These are phyloP conservation scores for Lepidium aucheri DNA, from an alignment of 345 rosid species.

Conservation along the genomic window DNA sequence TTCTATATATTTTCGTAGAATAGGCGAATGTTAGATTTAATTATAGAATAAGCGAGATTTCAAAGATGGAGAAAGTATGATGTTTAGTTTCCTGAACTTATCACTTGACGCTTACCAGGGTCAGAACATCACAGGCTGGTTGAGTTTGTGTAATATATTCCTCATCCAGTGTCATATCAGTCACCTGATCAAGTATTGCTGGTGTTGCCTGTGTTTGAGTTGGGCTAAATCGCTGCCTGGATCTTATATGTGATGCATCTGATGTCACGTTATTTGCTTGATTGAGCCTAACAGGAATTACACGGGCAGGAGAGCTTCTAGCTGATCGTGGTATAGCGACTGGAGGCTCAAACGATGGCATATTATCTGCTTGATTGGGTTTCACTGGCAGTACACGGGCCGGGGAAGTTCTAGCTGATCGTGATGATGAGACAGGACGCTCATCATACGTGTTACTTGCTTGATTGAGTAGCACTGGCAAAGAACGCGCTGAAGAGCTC, in stretches of 20 bases:
- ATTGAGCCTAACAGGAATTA: slow-evolving; percentile 2
- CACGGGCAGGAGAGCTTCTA: slow-evolving; percentile 19
- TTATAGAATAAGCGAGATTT: background rate
- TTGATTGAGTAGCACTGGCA: slow-evolving; percentile 18
- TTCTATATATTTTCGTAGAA: background rate
- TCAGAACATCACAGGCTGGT: slow-evolving; percentile 12
- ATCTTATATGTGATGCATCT: slow-evolving; percentile 15
- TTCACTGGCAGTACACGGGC: slow-evolving; percentile 12
- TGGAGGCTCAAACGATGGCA: slow-evolving; percentile 14
- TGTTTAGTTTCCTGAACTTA: background rate
- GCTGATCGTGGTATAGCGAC: slow-evolving; percentile 20
- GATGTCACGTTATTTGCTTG: slow-evolving; percentile 6
- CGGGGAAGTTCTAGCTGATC: slow-evolving; percentile 27
- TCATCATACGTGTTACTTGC: slow-evolving; percentile 14
- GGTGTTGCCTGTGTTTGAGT: slow-evolving; percentile 9
- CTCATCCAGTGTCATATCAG: slow-evolving; percentile 26
- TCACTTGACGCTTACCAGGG: slow-evolving; percentile 15
- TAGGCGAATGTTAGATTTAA: background rate
- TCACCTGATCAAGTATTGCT: slow-evolving; percentile 9
- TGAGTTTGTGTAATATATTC: slow-evolving; percentile 12
- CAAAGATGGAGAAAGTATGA: background rate
- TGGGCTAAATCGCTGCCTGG: slow-evolving; percentile 22
- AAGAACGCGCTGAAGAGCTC: slow-evolving; percentile 14
- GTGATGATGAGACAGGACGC: slow-evolving; percentile 17
- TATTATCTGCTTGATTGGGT: slow-evolving; percentile 19